phyloP scores from a whole-genome alignment of 768 basidiomycete genomes.

The Dictyophora rubrovolvata region DNA sequence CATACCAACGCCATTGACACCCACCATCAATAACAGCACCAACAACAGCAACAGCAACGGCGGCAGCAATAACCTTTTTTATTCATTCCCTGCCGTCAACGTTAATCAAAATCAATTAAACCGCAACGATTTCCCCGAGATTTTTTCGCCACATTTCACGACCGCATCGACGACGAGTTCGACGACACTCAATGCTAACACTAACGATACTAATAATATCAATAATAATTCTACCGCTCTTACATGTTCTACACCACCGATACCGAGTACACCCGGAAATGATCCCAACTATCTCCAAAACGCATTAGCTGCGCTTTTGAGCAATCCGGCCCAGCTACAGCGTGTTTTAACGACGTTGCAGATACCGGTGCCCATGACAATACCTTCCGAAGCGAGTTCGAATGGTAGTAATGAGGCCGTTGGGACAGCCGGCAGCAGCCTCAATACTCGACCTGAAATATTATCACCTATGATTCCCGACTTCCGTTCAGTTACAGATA shows the following conservation, averaged over 20 bases:
- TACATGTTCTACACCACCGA: not conserved
- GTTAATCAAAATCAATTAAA: not conserved
- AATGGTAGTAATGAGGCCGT: not conserved
- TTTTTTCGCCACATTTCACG: slow-evolving; percentile 1
- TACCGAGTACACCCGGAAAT: not conserved
- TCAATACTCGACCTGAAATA: not conserved
- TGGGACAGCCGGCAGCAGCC: not conserved
- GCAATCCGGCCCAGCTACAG: slow-evolving; percentile 19
- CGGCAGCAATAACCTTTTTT: slow-evolving; percentile 20
- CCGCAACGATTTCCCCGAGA: not conserved
- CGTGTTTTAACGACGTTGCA: slow-evolving; percentile 18
- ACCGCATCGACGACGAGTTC: not conserved
- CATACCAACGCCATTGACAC: not conserved
- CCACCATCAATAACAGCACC: not conserved
- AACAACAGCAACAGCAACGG: slow-evolving; percentile 18
- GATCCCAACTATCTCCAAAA: slow-evolving; percentile 12
- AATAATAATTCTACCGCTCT: slow-evolving; percentile 34
- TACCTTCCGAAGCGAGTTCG: slow-evolving; percentile 6
- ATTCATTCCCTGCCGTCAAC: not conserved
- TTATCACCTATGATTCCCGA: not conserved
- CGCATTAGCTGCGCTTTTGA: slow-evolving; percentile 17
- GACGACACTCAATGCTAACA: slow-evolving; percentile 7
- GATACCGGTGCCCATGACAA: slow-evolving; percentile 1
- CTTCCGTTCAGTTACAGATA: not conserved
- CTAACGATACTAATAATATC: slow-evolving; percentile 23